Evolutionary conservation across 805 yeast genomes (phyloP), one percentile per base, ranked within the genome.

Genomic region (Myxozyma udenii): DNA sequence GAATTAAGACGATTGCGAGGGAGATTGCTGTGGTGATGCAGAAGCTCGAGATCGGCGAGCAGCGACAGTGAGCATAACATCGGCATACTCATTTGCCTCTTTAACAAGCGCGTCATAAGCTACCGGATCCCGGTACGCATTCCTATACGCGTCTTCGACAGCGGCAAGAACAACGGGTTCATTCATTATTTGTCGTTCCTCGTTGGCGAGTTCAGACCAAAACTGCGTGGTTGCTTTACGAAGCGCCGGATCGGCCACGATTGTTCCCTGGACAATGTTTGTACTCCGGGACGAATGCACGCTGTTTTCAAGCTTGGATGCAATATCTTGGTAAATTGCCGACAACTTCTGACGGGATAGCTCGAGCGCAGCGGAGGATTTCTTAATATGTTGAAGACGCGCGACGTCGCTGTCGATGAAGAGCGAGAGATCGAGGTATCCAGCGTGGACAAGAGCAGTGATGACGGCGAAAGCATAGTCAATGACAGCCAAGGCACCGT

Each of bases 261-360:
- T 26, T 16, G 48, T 19, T 16, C 38, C 52, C n/a, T 46, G 46
- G 7, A 38, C 48, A 18, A 42, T n/a, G 26, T 24, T 37, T 24
- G 44, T 42, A 37, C 52, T 30, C 3, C 48, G 47, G 19, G 36
- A 36, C 6, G 45, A 41, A 21, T 48, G 46, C 7, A 48, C 32
- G 12, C 32, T 38, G 23, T 25, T 26, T 2, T 48, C 51, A 6
- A 41, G 11, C 23, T 24, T 33, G 11, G 32, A 16, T 12, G 25
- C 41, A 28, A 30, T 22, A 2, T 41, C 46, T 16, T 35, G 40
- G 25, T 32, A 48, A 12, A 16, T 9, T 22, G n/a, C n/a, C 18
- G 44, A 26, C 5, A 46, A 6, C 26, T 23, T 21, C n/a, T 11
- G 14, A 9, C 25, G 24, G 11, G 12, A 11, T 4, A 21, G 11